phyloP scores from a whole-genome alignment of 495 filamentous ascomycete genomes.

The Tuber melanosporum region DNA sequence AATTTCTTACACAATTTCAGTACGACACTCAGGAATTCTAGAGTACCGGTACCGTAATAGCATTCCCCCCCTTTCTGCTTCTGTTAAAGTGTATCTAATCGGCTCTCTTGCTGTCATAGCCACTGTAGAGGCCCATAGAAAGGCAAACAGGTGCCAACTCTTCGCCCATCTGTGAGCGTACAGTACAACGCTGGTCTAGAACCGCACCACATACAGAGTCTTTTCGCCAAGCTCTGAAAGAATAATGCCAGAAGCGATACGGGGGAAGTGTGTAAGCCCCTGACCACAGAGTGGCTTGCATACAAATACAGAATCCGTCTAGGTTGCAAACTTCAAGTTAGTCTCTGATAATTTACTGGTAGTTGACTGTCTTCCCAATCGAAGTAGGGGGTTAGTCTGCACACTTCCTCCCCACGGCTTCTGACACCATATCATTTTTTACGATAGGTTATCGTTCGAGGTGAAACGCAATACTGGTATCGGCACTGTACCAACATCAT shows the following conservation, averaged over 20 bases:
- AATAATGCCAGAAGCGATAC: too few species aligned
- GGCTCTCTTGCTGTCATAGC: background rate
- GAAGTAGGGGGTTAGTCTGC: too few species aligned
- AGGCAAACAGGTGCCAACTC: background rate
- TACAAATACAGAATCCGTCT: too few species aligned
- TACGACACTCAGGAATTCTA: background rate
- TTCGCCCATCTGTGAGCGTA: background rate
- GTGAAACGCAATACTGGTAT: background rate
- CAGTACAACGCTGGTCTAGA: too few species aligned
- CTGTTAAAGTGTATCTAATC: background rate
- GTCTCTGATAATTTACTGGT: too few species aligned
- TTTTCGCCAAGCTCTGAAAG: too few species aligned
- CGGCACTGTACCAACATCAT: background rate
- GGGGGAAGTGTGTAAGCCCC: too few species aligned
- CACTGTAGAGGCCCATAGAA: background rate
- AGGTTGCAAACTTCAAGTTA: too few species aligned
- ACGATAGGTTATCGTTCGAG: background rate
- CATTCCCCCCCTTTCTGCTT: background rate
- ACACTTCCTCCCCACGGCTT: too few species aligned
- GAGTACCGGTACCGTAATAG: background rate
- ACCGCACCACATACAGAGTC: too few species aligned
- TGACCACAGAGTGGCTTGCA: too few species aligned
- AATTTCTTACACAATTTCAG: background rate
- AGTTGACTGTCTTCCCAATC: too few species aligned
- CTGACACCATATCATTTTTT: background rate